A percentile compares a stretch with the other conserved stretches of the same genome.
These are phyloP conservation scores for Cutaneotrichosporon daszewskae DNA, from an alignment of 1,284 basidiomycete genomes.

Conservation along the genomic window DNA sequence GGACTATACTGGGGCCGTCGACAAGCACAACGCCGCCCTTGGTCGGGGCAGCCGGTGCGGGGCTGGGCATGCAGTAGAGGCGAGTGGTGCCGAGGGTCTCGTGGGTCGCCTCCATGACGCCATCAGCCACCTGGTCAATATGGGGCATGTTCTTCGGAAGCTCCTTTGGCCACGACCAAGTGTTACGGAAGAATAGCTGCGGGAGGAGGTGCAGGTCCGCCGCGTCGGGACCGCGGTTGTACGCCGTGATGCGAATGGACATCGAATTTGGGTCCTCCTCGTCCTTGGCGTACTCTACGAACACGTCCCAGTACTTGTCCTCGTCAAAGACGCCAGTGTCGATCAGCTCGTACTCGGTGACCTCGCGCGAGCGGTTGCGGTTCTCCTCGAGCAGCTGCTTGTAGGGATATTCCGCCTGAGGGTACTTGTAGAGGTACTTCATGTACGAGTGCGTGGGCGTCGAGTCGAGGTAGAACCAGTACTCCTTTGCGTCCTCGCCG, in stretches of 20 bases:
- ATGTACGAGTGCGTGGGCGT: constrained; percentile 99
- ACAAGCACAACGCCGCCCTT: constrained; percentile 56
- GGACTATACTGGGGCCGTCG: constrained; percentile 62
- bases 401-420: constrained; percentile 86
- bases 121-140: constrained; percentile 54
- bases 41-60: constrained; percentile 75
- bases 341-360: constrained; percentile 85
- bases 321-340: constrained; percentile 90
- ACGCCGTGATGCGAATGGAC: constrained; percentile 89
- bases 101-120: constrained; percentile 67
- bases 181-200: constrained; percentile 95
- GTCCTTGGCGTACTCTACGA: constrained; percentile 86
- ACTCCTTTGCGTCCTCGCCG: constrained; percentile 96
- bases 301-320: constrained; percentile 92
- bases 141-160: constrained; percentile 68
- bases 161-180: constrained; percentile 89
- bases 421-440: constrained; percentile 99
- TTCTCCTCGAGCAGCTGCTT: constrained; percentile 86
- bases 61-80: constrained; percentile 85
- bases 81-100: constrained; percentile 67
- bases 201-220: constrained; percentile 94
- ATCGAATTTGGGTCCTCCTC: constrained; percentile 81
- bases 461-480: constrained; percentile 97
- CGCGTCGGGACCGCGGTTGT: constrained; percentile 92
- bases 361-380: constrained; percentile 72